Conservation (phyloP, 768 basidiomycete genomes). For the Mycena amicta region DNA sequence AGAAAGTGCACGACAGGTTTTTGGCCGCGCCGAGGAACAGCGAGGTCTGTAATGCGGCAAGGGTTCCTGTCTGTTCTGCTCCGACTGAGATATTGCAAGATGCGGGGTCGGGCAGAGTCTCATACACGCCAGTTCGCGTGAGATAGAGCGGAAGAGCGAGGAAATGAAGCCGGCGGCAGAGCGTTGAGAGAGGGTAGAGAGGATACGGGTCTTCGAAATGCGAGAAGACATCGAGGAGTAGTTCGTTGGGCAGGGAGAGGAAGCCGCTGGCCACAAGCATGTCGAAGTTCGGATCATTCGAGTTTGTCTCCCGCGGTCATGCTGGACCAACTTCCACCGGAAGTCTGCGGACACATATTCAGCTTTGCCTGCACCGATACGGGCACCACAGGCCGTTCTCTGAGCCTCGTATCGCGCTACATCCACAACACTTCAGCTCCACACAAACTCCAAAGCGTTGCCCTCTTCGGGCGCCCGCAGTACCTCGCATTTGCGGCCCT, state of each 20-base stretch:
- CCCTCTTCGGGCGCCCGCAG: constrained; percentile 28
- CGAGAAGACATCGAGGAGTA: constrained; percentile 14
- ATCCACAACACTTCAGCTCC: constrained; percentile 29
- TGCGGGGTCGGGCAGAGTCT: not conserved
- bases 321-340: constrained; percentile 23
- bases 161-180: constrained; percentile 20
- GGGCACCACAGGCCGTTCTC: constrained; percentile 37
- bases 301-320: no score
- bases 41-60: constrained; percentile 14
- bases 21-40: constrained; percentile 11
- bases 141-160: constrained; percentile 18
- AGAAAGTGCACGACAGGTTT: constrained; percentile 12
- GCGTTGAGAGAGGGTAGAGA: constrained; percentile 14
- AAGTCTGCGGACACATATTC: constrained; percentile 35
- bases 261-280: no score
- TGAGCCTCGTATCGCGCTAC: constrained; percentile 37
- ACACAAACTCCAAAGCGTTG: constrained; percentile 33
- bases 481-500: constrained; percentile 27
- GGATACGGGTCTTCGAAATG: constrained; percentile 13
- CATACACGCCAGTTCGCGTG: constrained; percentile 5
- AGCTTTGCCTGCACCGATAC: constrained; percentile 37
- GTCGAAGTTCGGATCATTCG: no score
- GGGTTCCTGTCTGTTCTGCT: not conserved
- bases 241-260: constrained; percentile 32
- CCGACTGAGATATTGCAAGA: constrained; percentile 11